Evolutionary conservation across 495 filamentous ascomycete species (phyloP).

Genomic region (Achaetomiella virescens): DNA sequence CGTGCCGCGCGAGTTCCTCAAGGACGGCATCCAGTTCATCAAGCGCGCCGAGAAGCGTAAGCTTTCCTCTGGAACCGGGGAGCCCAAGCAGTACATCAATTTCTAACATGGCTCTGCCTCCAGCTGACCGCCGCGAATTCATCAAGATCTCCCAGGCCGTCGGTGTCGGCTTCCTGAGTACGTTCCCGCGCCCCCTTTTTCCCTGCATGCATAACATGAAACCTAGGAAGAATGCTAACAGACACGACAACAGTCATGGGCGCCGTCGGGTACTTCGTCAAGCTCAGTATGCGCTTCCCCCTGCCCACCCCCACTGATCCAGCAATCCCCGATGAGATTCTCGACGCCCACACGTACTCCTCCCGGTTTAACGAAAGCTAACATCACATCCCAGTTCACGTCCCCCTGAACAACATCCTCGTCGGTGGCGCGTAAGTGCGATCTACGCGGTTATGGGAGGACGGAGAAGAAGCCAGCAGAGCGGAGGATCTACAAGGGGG

Average conservation of each 20-base stretch:
- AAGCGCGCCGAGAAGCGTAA: conserved; percentile 81
- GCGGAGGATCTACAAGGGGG: too few relatives aligned
- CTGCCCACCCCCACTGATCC: not conserved
- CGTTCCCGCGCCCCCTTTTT: not conserved
- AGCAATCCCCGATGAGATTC: too few relatives aligned
- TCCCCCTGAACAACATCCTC: conserved; percentile 42
- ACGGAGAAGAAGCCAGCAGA: not conserved
- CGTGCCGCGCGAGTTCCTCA: conserved; percentile 75
- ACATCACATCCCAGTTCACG: conserved; percentile 24
- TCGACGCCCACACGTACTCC: too few relatives aligned
- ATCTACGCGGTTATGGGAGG: not conserved
- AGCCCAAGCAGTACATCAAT: not conserved
- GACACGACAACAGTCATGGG: conserved; percentile 24
- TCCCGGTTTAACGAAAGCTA: not conserved
- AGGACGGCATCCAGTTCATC: conserved; percentile 75
- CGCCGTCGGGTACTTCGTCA: conserved; percentile 81
- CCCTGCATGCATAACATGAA: not conserved
- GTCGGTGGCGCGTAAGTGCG: conserved; percentile 39
- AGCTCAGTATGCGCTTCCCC: conserved; percentile 59
- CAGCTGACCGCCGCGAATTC: conserved; percentile 77
- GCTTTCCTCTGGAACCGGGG: conserved; percentile 15
- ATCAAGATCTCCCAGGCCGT: conserved; percentile 94
- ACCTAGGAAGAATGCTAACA: conserved; percentile 2
- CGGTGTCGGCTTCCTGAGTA: conserved; percentile 53
- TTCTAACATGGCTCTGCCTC: not conserved